Conservation (phyloP, 352 stramenopile species). For the Aphanomyces euteiches region DNA sequence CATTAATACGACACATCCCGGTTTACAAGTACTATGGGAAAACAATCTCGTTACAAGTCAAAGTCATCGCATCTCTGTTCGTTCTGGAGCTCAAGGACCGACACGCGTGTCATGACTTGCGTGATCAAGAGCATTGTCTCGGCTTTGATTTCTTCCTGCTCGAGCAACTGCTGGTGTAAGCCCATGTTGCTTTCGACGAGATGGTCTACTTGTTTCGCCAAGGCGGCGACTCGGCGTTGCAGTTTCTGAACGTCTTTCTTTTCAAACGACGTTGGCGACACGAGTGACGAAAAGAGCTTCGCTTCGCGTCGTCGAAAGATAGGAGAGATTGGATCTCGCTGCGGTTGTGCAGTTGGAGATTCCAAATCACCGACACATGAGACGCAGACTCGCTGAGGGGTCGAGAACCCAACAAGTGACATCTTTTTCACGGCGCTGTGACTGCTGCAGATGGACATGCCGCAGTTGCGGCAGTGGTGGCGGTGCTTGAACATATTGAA, state of each 20-base stretch:
- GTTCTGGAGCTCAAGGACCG: constrained; percentile 62
- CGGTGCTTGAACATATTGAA: constrained; percentile 85
- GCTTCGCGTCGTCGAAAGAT: neutral
- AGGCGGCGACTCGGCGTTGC: constrained; percentile 44
- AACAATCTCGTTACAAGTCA: constrained; percentile 11
- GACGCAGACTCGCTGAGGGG: constrained; percentile 72
- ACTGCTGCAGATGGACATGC: constrained; percentile 76
- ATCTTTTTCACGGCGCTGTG: constrained; percentile 84
- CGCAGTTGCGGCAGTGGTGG: constrained; percentile 81
- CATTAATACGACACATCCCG: neutral
- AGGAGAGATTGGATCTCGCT: neutral
- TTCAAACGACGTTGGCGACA: neutral
- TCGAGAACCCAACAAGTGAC: constrained; percentile 64
- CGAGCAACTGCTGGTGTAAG: constrained; percentile 74
- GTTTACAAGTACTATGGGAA: neutral
- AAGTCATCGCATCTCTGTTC: constrained; percentile 35
- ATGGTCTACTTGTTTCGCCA: constrained; percentile 71
- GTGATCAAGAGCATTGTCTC: constrained; percentile 83
- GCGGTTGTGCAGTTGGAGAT: constrained; percentile 34
- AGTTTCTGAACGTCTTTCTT: constrained; percentile 34
- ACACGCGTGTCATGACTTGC: constrained; percentile 81
- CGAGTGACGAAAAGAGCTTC: constrained; percentile 7
- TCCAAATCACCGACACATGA: constrained; percentile 71
- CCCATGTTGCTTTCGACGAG: constrained; percentile 70
- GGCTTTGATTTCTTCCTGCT: constrained; percentile 76